Percentiles rank a stretch among this genome's conserved stretches.
Conservation (phyloP, 768 basidiomycete species). For the Collybia nuda region DNA sequence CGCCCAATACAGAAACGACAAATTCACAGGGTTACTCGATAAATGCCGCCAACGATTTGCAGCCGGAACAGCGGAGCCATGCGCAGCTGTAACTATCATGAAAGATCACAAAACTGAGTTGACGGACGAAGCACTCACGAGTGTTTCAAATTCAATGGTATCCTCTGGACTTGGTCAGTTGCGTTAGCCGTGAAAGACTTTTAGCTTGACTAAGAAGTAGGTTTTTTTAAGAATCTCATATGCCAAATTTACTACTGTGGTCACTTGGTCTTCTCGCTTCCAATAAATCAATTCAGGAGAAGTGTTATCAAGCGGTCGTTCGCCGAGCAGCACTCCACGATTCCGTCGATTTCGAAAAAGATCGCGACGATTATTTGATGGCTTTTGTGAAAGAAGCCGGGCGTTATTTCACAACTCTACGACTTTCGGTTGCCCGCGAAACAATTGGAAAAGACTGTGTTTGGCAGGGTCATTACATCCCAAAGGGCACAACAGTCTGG, state of each 20-base stretch:
- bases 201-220: not conserved
- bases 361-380: constrained; percentile 11
- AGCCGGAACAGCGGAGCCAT: constrained; percentile 8
- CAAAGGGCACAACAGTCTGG: constrained; percentile 13
- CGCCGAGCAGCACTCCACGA: constrained; percentile 8
- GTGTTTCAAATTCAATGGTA: constrained; percentile 16
- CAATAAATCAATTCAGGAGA: constrained; percentile 8
- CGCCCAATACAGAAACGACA: constrained; percentile 12
- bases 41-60: constrained; percentile 3
- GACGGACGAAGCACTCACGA: constrained; percentile 12
- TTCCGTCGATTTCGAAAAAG: constrained; percentile 3
- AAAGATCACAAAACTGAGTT: constrained; percentile 9
- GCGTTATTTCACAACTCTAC: constrained; percentile 15
- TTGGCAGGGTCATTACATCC: constrained; percentile 14
- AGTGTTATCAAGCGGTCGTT: constrained; percentile 12
- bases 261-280: constrained; percentile 13
- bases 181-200: not conserved
- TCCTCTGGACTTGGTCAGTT: constrained; percentile 13
- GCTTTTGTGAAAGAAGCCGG: constrained; percentile 16
- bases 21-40: constrained; percentile 6
- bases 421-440: constrained; percentile 12
- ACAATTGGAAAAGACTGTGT: constrained; percentile 15
- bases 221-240: constrained; percentile 13
- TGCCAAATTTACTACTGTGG: constrained; percentile 16
- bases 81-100: constrained; percentile 11